Conservation (phyloP, 1,284 basidiomycete species). For the Rhodotorula sp. region DNA sequence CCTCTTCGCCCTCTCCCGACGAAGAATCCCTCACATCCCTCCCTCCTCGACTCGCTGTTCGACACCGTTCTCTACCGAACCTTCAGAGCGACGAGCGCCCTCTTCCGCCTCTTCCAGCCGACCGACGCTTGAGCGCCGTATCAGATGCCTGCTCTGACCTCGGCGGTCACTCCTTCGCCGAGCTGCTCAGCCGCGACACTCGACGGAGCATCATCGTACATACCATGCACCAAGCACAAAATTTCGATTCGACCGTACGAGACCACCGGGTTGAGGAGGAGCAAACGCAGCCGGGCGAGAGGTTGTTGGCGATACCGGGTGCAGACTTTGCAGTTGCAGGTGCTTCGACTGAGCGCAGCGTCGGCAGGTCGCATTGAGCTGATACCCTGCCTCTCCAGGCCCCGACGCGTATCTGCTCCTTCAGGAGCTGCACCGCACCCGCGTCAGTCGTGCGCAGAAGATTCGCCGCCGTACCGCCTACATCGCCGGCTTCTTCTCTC, state of each 20-base stretch:
- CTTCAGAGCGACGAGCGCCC: background rate
- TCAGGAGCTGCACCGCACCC: constrained; percentile 10
- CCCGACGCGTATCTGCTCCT: constrained; percentile 17
- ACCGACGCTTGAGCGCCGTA: background rate
- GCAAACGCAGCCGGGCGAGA: background rate
- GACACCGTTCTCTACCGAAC: background rate
- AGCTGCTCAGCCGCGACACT: constrained; percentile 14
- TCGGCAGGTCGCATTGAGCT: too few species aligned
- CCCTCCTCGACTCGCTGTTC: background rate
- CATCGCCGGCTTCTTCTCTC: constrained; percentile 4
- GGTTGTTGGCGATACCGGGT: background rate
- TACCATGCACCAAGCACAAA: background rate
- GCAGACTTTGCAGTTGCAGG: constrained; percentile 20
- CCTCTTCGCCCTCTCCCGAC: background rate
- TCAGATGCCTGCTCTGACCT: background rate
- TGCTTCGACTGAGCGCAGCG: too few species aligned
- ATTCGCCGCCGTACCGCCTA: constrained; percentile 6
- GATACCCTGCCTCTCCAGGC: too few species aligned
- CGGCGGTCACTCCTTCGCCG: constrained; percentile 14
- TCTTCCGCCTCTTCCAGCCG: background rate
- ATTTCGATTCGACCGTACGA: too few species aligned
- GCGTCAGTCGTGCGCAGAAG: constrained; percentile 3
- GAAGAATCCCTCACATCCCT: constrained; percentile 4
- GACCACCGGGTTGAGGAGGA: too few species aligned
- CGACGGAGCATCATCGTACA: constrained; percentile 1